These are phyloP conservation scores for Chloranthus sessilifolius DNA, from an alignment of 164 flowering plant species.

Conservation along the genomic window DNA sequence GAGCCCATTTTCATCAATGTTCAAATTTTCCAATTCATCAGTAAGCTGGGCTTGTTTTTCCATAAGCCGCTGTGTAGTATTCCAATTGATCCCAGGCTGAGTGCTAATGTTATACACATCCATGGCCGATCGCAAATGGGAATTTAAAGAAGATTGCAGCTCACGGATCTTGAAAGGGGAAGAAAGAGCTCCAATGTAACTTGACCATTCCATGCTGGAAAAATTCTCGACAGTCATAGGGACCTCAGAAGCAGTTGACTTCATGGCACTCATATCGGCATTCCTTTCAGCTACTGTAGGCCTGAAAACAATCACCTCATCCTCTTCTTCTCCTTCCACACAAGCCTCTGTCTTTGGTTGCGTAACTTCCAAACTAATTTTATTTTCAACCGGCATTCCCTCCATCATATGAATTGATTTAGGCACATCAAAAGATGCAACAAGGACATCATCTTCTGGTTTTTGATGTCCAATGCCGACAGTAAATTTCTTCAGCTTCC, in stretches of 20 bases:
- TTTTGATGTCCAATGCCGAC: conserved; percentile 44
- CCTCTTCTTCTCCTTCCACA: conserved; percentile 62
- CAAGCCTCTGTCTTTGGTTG: conserved; percentile 20
- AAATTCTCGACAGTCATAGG: conserved; percentile 23
- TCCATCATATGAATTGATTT: too few relatives aligned
- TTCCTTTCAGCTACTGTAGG: conserved; percentile 55
- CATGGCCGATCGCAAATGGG: too few relatives aligned
- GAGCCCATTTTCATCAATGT: too few relatives aligned
- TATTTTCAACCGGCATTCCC: too few relatives aligned
- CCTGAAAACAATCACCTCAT: conserved; percentile 81
- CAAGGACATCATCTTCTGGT: conserved; percentile 24
- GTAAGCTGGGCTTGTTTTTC: conserved; percentile 38
- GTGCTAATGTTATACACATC: too few relatives aligned
- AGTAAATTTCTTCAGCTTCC: conserved; percentile 49
- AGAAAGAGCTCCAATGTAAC: too few relatives aligned
- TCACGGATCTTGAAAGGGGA: conserved; percentile 20
- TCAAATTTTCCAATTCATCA: conserved; percentile 38
- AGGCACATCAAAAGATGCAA: conserved; percentile 11
- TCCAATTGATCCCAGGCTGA: conserved; percentile 25
- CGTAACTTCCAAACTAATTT: conserved; percentile 14
- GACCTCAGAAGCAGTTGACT: conserved; percentile 23
- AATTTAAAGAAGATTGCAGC: conserved; percentile 22
- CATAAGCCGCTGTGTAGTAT: conserved; percentile 35
- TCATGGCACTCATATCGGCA: conserved; percentile 22
- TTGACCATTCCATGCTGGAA: too few relatives aligned